Base-by-base conservation (phyloP, 306 rosid species). In the Vigna mungo region DNA sequence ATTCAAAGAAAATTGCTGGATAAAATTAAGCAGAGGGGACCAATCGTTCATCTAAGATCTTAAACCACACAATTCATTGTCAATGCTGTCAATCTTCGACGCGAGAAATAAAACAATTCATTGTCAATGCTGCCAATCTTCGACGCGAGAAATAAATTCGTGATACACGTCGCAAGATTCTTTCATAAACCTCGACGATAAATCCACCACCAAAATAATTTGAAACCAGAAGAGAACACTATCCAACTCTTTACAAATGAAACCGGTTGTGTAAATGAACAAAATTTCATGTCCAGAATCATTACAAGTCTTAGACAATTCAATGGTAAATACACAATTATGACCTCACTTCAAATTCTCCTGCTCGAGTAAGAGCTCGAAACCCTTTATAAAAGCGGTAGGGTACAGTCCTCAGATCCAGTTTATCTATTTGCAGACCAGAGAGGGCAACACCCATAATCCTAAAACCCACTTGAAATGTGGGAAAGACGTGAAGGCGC, bases 371-470 rank as follows among this genome's bases (percentile, higher is more conserved):
- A 41, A 89, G 89, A 71, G 96, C 96, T 73, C 97, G 95, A 81
- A 95, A 92, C 23, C 98, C 98, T 89, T 95, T 92, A 84, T 90
- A 89, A 18, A 89, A 88, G 36, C 87, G 88, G 78, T 79, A 83
- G 3, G 97, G 97, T 36, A 88, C 76, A 66, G 83, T 88, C 81
- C 85, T 88, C 68, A 92, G 77, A 79, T 95, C 97, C 48, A 95
- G 82, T 43, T 90, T 95, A 81, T 92, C 97, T 71, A 95, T 91
- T 81, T 90, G 88, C 74, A 95, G 71, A 81, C 97, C 96, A 27
- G 98, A 95, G 68, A 92, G 97, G 39, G 97, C 96, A 25, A 90
- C 84, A 13, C 96, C 95, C 97, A 89, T 89, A 30, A 95, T 89
- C 87, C 81, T 90, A 79, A 95, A 95, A 48, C 83, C 89, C 71